phyloP scores from a whole-genome alignment of 2,329 filamentous ascomycete species.

The Diplodia intermedia region DNA sequence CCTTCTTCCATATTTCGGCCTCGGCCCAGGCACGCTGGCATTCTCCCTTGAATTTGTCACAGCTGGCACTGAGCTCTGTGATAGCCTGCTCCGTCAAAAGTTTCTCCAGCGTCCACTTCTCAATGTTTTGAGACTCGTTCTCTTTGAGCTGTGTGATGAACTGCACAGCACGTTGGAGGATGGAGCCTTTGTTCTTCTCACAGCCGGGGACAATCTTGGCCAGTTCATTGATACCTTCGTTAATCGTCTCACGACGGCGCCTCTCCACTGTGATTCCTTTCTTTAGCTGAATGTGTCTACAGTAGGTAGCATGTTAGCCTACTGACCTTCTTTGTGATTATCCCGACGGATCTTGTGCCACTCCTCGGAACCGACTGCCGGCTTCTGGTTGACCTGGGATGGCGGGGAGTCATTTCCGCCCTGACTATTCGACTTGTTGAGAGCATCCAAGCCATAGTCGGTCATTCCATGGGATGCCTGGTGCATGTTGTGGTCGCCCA shows the following conservation, averaged over 20 bases:
- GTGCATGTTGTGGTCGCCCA: slow-evolving; percentile 50
- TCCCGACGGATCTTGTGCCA: slow-evolving; percentile 98
- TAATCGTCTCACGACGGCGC: slow-evolving; percentile 95
- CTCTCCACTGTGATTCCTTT: slow-evolving; percentile 75
- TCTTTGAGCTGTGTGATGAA: slow-evolving; percentile 96
- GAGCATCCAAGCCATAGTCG: slow-evolving; percentile 56
- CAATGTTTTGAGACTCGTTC: slow-evolving; percentile 91
- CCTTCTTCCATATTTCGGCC: slow-evolving; percentile 75
- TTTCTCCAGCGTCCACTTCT: slow-evolving; percentile 93
- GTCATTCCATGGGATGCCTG: slow-evolving; percentile 47
- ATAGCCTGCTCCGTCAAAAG: slow-evolving; percentile 88
- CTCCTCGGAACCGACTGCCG: slow-evolving; percentile 91
- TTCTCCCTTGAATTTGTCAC: slow-evolving; percentile 84
- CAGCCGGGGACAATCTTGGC: slow-evolving; percentile 97
- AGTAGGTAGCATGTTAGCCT: neutral
- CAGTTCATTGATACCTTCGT: slow-evolving; percentile 97
- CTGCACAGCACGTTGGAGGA: slow-evolving; percentile 88
- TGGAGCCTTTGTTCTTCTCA: slow-evolving; percentile 99
- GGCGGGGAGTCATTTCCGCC: slow-evolving; percentile 46
- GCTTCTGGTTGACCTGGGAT: slow-evolving; percentile 63
- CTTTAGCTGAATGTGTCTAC: slow-evolving; percentile 35
- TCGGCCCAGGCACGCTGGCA: slow-evolving; percentile 80
- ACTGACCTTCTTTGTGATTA: slow-evolving; percentile 96
- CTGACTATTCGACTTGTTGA: slow-evolving; percentile 53
- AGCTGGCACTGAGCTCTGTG: slow-evolving; percentile 82